A percentile compares a stretch with the other conserved stretches of the same genome.
Conservation (phyloP, 116 monocot species). For the Posidonia oceanica region DNA sequence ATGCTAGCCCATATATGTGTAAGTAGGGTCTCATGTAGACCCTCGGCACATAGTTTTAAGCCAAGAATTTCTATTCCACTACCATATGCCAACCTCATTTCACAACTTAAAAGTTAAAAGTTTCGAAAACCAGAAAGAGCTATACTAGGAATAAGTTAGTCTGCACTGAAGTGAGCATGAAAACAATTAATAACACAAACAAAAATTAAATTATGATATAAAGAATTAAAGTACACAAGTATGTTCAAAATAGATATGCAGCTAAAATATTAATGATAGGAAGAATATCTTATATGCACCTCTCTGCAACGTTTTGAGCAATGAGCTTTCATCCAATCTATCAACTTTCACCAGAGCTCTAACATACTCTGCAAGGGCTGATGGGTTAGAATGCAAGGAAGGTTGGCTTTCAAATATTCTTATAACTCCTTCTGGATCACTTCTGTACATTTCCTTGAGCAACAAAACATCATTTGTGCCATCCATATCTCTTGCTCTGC, state of each 20-base stretch:
- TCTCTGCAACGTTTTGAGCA: constrained; percentile 89
- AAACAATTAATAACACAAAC: no score
- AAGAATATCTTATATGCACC: constrained; percentile 24
- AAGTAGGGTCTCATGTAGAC: no score
- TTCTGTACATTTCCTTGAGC: constrained; percentile 82
- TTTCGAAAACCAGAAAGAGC: no score
- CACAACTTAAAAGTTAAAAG: no score
- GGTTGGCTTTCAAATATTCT: constrained; percentile 81
- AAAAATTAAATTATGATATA: no score
- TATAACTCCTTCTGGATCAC: constrained; percentile 79
- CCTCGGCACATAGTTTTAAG: no score
- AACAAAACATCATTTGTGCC: constrained; percentile 45
- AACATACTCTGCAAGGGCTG: constrained; percentile 83
- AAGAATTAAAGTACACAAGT: no score
- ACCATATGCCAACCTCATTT: no score
- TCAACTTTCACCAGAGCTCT: constrained; percentile 90
- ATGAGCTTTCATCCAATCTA: constrained; percentile 72
- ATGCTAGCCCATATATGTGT: no score
- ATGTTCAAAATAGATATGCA: background rate
- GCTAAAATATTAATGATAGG: background rate
- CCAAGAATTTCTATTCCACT: no score
- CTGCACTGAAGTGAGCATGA: no score
- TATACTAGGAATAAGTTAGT: no score
- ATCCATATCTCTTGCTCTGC: constrained; percentile 45
- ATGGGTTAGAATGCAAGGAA: constrained; percentile 69